Evolutionary conservation across 2,329 filamentous ascomycete genomes (phyloP).

Genomic region (Trichoderma semiorbis): DNA sequence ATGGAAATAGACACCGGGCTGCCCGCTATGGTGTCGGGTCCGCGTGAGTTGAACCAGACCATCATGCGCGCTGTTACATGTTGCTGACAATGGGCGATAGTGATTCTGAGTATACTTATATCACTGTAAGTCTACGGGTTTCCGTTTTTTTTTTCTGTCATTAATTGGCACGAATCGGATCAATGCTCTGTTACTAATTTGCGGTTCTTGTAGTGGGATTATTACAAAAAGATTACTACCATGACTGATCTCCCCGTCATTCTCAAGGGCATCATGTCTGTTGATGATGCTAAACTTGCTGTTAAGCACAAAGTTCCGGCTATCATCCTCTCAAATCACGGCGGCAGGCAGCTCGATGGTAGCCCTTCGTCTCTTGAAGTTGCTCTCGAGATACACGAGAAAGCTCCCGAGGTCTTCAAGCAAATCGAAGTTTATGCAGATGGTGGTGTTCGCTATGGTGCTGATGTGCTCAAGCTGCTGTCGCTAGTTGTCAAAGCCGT

Average conservation of each 20-base stretch:
- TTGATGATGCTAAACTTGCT: conserved; percentile 36
- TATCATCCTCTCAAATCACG: conserved; percentile 43
- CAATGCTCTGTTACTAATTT: neutral
- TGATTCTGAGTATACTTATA: neutral
- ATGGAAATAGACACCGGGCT: conserved; percentile 40
- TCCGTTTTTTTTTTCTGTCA: no score
- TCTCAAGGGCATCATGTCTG: conserved; percentile 39
- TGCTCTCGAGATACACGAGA: conserved; percentile 38
- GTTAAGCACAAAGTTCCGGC: conserved; percentile 32
- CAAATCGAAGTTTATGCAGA: conserved; percentile 40
- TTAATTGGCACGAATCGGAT: accelerated
- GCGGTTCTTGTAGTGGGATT: conserved; percentile 31
- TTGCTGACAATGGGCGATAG: neutral
- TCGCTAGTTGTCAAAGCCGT: conserved; percentile 43
- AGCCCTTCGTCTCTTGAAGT: conserved; percentile 38
- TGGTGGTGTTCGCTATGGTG: conserved; percentile 43
- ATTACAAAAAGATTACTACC: conserved; percentile 34
- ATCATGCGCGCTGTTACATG: neutral
- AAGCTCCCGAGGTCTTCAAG: conserved; percentile 38
- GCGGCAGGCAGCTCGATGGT: conserved; percentile 41
- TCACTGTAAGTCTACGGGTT: neutral
- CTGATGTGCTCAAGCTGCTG: conserved; percentile 42
- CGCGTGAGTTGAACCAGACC: conserved; percentile 24
- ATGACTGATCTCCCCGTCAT: conserved; percentile 39
- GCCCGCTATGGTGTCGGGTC: conserved; percentile 38